Conservation (phyloP, 257 asterid species). For the Sherardia arvensis region DNA sequence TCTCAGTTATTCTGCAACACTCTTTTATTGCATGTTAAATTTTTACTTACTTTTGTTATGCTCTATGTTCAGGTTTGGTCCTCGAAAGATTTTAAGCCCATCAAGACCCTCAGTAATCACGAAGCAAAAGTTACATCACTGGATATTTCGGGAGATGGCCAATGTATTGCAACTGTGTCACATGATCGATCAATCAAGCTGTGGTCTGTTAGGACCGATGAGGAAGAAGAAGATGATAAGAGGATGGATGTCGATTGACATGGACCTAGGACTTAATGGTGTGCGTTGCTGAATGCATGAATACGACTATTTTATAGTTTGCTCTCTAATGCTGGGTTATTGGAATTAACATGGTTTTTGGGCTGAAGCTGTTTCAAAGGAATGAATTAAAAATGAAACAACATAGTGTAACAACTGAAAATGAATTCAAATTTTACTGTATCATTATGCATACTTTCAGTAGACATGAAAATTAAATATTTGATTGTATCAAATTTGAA, state of each 20-base stretch:
- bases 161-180: slow-evolving; percentile 63
- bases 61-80: slow-evolving; percentile 64
- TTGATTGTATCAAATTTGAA: neutral
- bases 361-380: too few relatives aligned
- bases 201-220: slow-evolving; percentile 60
- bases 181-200: slow-evolving; percentile 88
- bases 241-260: slow-evolving; percentile 59
- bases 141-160: slow-evolving; percentile 82
- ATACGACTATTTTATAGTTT: too few relatives aligned
- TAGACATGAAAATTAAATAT: neutral
- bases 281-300: too few relatives aligned
- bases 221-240: slow-evolving; percentile 58
- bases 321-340: too few relatives aligned
- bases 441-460: neutral
- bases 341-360: too few relatives aligned
- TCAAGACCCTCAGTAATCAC: slow-evolving; percentile 71
- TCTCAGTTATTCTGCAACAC: slow-evolving; percentile 1
- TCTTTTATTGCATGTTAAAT: neutral
- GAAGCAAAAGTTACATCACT: slow-evolving; percentile 80
- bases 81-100: slow-evolving; percentile 77
- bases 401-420: too few relatives aligned
- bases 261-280: slow-evolving; percentile 3
- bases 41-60: slow-evolving; percentile 1
- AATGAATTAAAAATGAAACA: too few relatives aligned
- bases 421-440: neutral